Percentiles rank a stretch among this genome's conserved stretches.
These are phyloP conservation scores for Xylaria intraflava DNA, from an alignment of 495 filamentous ascomycete species.

Conservation along the genomic window DNA sequence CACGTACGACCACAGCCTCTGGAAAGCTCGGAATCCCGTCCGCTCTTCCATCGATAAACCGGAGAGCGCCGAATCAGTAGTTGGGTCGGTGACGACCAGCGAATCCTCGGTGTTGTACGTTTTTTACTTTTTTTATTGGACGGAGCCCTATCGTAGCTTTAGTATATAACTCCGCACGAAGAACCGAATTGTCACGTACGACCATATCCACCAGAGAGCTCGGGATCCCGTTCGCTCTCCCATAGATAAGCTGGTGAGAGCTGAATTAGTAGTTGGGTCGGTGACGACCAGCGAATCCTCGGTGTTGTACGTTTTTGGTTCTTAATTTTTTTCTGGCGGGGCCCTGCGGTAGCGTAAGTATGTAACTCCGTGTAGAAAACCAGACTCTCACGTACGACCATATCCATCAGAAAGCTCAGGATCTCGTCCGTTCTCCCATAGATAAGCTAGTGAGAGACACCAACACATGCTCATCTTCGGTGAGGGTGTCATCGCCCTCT, in stretches of 20 bases:
- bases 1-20: conserved; percentile 31
- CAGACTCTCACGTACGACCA: no score
- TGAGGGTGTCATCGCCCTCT: no score
- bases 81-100: conserved; percentile 36
- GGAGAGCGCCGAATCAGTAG: conserved; percentile 27
- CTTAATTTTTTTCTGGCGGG: no score
- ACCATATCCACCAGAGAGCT: conserved; percentile 15
- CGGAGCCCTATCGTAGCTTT: no score
- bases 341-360: no score
- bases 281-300: conserved; percentile 34
- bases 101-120: conserved; percentile 33
- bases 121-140: neutral
- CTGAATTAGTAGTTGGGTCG: conserved; percentile 34
- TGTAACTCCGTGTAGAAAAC: no score
- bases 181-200: no score
- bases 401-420: conserved; percentile 23
- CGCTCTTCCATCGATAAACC: conserved; percentile 34
- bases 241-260: conserved; percentile 24
- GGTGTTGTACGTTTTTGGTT: conserved; percentile 24
- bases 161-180: no score
- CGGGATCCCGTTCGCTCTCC: conserved; percentile 40
- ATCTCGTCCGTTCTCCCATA: conserved; percentile 40
- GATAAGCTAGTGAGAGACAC: conserved; percentile 21
- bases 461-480: no score
- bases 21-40: conserved; percentile 37